Conservation (phyloP, 331 rosid species). For the Malus hybrid region DNA sequence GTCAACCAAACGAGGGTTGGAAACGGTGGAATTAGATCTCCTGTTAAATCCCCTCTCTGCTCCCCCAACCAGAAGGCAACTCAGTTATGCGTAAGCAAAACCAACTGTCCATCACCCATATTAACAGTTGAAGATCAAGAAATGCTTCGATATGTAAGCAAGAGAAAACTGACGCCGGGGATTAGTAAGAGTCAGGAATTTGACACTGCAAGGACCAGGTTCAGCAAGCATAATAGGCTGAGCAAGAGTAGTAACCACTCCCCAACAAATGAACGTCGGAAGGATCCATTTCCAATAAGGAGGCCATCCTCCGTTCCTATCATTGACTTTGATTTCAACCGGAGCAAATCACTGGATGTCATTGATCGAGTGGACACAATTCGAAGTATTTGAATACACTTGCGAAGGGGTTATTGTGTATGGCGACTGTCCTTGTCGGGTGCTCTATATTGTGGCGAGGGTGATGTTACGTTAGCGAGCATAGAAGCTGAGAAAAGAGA, state of each 20-base stretch:
- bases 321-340: constrained; percentile 67
- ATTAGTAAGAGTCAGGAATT: constrained; percentile 97
- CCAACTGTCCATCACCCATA: constrained; percentile 50
- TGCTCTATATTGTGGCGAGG: constrained; percentile 21
- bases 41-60: constrained; percentile 67
- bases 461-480: constrained; percentile 13
- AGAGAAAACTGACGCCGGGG: constrained; percentile 84
- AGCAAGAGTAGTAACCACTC: constrained; percentile 94
- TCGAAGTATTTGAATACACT: constrained; percentile 27
- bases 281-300: constrained; percentile 46
- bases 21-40: constrained; percentile 80
- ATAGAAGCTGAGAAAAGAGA: constrained; percentile 13
- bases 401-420: constrained; percentile 3
- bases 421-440: constrained; percentile 9
- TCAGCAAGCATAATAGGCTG: constrained; percentile 74
- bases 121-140: constrained; percentile 84
- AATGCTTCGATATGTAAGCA: constrained; percentile 83
- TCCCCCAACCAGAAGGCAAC: constrained; percentile 58
- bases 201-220: constrained; percentile 57
- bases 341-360: constrained; percentile 76
- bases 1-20: constrained; percentile 68
- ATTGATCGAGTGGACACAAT: constrained; percentile 87
- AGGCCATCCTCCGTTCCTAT: constrained; percentile 68
- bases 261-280: constrained; percentile 52
- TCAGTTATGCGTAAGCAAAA: constrained; percentile 35